phyloP scores from a whole-genome alignment of 306 rosid species.

The Quercus suber region DNA sequence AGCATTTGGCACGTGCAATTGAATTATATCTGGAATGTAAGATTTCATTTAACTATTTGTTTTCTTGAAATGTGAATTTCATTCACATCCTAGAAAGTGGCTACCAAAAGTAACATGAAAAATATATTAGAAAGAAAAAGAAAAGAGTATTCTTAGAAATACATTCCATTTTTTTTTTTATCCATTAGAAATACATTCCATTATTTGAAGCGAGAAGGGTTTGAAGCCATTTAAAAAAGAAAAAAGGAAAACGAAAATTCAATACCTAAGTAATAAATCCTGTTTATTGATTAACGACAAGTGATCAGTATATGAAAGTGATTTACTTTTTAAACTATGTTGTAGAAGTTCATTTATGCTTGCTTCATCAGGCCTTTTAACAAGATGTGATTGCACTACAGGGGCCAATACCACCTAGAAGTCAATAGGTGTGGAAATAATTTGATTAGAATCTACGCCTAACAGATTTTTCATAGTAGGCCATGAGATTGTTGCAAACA shows the following conservation, averaged over 20 bases:
- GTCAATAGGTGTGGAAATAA: neutral
- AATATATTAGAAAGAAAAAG: neutral
- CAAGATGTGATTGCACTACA: neutral
- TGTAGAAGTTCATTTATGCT: neutral
- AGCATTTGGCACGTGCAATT: constrained; percentile 83
- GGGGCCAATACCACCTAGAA: neutral
- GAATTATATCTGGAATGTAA: constrained; percentile 90
- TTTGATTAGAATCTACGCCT: neutral
- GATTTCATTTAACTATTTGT: constrained; percentile 31
- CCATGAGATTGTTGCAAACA: neutral
- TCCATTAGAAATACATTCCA: too few species aligned
- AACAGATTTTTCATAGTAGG: neutral
- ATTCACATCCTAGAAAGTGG: neutral
- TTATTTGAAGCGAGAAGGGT: neutral
- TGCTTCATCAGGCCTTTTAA: neutral
- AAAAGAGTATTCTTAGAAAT: neutral
- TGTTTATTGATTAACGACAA: neutral
- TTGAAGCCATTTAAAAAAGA: neutral
- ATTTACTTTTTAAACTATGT: neutral
- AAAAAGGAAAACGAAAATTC: too few species aligned
- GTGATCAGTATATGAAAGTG: neutral
- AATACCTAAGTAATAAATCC: too few species aligned
- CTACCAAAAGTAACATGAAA: neutral
- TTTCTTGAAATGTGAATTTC: constrained; percentile 12
- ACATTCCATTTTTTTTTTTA: too few species aligned